Evolutionary conservation across 2,329 filamentous ascomycete species (phyloP), one percentile per base, ranked within the genome.

Genomic region (Colletotrichum tamarilloi): DNA sequence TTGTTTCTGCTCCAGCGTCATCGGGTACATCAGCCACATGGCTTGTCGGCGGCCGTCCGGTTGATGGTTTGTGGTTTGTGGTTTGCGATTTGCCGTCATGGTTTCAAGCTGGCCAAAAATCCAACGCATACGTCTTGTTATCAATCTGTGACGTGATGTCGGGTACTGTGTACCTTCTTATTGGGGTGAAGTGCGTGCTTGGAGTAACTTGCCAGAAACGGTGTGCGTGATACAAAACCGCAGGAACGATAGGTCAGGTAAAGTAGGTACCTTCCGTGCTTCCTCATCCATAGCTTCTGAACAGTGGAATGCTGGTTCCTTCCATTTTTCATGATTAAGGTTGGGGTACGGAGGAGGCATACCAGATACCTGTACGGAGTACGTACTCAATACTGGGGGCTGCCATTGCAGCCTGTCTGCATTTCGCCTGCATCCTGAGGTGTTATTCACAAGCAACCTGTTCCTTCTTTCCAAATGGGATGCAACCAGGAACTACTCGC

Each of bases 11-110:
- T 59, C 38, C 53, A 56, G 19, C 42, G 8, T 49, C 19, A n/a
- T 22, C n/a, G n/a, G n/a, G 64, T 49, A 49, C 56, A 42, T 57
- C 57, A 72, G 63, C 63, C 55, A 70, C 62, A 26, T 16, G 16
- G 38, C 32, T 26, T 59, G 57, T n/a, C 8, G 57, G 57, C 57
- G 30, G n/a, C 32, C 9, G 28, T 49, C 35, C 32, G 26, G 14
- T 49, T 22, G 9, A 19, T 42, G 38, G 38, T 19, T 42, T 42
- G 38, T 42, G 38, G 38, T 19, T 42, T 42, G 38, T 19, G 38
- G 38, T 42, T 42, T 42, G 4, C 32, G 26, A 22, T 49, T 30
- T 24, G 24, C 49, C 5, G 24, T 62, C 26, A 16, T 49, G 26
- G 59, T 49, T 62, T 62, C 59, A 53, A 63, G 65, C 56, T 32